These are phyloP conservation scores for Lactarius trivialis DNA, from an alignment of 768 basidiomycete species.

Conservation along the genomic window DNA sequence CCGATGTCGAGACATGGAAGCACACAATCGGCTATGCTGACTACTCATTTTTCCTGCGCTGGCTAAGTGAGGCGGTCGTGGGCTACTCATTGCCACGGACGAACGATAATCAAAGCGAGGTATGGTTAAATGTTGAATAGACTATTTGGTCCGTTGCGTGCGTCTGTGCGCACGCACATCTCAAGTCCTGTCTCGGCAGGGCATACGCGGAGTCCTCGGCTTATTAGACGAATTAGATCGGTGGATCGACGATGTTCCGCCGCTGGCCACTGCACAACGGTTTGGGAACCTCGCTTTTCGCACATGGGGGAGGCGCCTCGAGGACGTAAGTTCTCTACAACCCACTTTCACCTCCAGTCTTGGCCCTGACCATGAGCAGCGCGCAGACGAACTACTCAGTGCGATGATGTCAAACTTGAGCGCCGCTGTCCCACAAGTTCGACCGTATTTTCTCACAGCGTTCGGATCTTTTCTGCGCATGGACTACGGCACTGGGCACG, in stretches of 20 bases:
- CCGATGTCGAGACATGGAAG: slow-evolving; percentile 70
- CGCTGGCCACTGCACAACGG: slow-evolving; percentile 64
- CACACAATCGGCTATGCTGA: slow-evolving; percentile 62
- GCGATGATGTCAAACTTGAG: slow-evolving; percentile 41
- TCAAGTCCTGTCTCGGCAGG: slow-evolving; percentile 32
- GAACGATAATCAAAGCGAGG: slow-evolving; percentile 25
- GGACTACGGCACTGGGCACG: slow-evolving; percentile 97
- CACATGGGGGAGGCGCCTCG: slow-evolving; percentile 71
- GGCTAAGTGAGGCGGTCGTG: slow-evolving; percentile 72
- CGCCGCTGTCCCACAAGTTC: slow-evolving; percentile 52
- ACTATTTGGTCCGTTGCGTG: background rate
- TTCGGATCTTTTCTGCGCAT: slow-evolving; percentile 89
- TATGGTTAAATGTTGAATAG: slow-evolving; percentile 12
- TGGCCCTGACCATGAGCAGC: slow-evolving; percentile 33
- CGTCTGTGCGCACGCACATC: background rate
- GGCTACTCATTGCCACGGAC: slow-evolving; percentile 49
- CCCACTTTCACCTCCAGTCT: slow-evolving; percentile 10
- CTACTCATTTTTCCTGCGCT: slow-evolving; percentile 66
- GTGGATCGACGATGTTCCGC: slow-evolving; percentile 82
- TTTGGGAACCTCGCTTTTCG: slow-evolving; percentile 92
- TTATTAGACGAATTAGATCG: slow-evolving; percentile 59
- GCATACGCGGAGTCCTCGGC: slow-evolving; percentile 40
- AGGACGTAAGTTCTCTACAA: slow-evolving; percentile 48
- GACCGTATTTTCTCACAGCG: slow-evolving; percentile 71
- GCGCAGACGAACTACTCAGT: slow-evolving; percentile 45